These are phyloP conservation scores for Hymenoscyphus fructigenus DNA, from an alignment of 2,329 filamentous ascomycete genomes.

Conservation along the genomic window DNA sequence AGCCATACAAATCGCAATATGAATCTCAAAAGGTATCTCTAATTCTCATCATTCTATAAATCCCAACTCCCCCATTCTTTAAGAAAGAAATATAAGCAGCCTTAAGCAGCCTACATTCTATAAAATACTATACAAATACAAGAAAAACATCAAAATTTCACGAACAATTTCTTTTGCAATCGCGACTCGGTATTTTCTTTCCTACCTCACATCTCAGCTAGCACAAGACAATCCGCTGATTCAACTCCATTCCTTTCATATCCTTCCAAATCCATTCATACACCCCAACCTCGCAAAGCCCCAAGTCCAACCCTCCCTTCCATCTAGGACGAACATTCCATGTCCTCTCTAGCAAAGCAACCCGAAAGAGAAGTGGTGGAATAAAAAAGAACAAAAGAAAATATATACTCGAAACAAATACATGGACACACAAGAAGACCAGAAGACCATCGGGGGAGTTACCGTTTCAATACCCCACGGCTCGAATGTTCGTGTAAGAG, in stretches of 20 bases:
- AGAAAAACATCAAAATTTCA: too few relatives aligned
- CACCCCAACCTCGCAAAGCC: neutral
- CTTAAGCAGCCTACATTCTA: too few relatives aligned
- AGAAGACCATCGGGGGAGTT: neutral
- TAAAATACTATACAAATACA: too few relatives aligned
- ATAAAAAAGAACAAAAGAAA: neutral
- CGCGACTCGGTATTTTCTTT: too few relatives aligned
- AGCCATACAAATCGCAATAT: too few relatives aligned
- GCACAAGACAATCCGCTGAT: too few relatives aligned
- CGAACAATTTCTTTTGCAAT: too few relatives aligned
- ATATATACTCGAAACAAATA: conserved; percentile 3
- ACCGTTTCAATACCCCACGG: neutral
- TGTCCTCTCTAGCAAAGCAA: neutral
- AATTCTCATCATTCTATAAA: too few relatives aligned
- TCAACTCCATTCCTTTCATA: neutral
- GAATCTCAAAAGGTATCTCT: too few relatives aligned
- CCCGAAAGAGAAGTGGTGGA: neutral
- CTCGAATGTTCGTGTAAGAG: neutral
- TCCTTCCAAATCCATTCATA: neutral
- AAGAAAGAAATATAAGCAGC: too few relatives aligned
- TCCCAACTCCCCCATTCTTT: too few relatives aligned
- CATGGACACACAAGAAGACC: neutral
- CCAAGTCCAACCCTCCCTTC: neutral
- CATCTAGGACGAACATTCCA: neutral
- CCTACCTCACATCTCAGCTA: too few relatives aligned